Percentiles rank a stretch among this genome's conserved stretches.
Evolutionary conservation across 2,329 filamentous ascomycete species (phyloP).

Genomic region (Xylaria sp.): DNA sequence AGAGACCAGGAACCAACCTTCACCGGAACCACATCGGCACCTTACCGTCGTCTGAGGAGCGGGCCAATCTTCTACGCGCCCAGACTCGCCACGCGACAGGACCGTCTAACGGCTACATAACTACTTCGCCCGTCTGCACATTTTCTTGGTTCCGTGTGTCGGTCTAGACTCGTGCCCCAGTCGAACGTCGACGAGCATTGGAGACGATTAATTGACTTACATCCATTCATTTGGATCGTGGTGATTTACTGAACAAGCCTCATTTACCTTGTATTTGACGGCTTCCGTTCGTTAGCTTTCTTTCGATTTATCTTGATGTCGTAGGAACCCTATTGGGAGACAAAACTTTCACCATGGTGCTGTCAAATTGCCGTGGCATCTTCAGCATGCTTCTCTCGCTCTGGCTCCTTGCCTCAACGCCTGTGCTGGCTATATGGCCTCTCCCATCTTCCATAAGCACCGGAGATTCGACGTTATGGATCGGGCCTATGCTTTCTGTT

Average conservation of each 20-base stretch:
- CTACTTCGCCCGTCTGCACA: conserved; percentile 4
- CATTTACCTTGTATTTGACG: not conserved
- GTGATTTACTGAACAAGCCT: conserved; percentile 1
- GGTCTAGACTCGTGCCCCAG: conserved; percentile 26
- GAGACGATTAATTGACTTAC: conserved; percentile 2
- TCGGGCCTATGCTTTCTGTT: conserved; percentile 61
- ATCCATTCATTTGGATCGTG: conserved; percentile 6
- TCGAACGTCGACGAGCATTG: conserved; percentile 16
- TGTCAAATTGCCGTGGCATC: conserved; percentile 37
- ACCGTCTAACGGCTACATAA: conserved; percentile 14
- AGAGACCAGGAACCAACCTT: conserved; percentile 20
- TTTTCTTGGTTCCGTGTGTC: conserved; percentile 3
- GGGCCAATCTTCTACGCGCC: conserved; percentile 31
- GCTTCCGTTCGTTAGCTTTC: conserved; percentile 30
- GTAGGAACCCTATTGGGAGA: conserved; percentile 29
- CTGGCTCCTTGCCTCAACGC: conserved; percentile 54
- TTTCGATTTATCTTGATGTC: conserved; percentile 31
- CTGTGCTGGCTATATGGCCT: conserved; percentile 67
- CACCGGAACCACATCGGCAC: conserved; percentile 22
- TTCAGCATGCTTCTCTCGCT: conserved; percentile 51
- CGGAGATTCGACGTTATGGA: conserved; percentile 64
- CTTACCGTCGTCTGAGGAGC: conserved; percentile 14
- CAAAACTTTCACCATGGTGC: conserved; percentile 35
- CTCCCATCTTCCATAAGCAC: conserved; percentile 61
- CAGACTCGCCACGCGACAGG: conserved; percentile 34